phyloP scores from a whole-genome alignment of 257 asterid species.

The Solanum microdontum region DNA sequence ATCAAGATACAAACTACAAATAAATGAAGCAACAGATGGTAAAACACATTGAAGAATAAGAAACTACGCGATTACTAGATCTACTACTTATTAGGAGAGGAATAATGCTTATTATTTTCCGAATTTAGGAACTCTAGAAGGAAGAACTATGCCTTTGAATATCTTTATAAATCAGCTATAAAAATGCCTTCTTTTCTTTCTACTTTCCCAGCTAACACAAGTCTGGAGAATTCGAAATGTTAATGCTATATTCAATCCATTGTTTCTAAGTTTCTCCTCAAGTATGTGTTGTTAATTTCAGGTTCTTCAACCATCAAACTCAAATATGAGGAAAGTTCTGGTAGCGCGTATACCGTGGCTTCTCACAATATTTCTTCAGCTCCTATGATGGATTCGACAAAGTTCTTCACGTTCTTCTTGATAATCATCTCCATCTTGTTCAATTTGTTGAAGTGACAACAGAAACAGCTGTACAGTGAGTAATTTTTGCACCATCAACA shows the following conservation, averaged over 20 bases:
- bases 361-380: conserved; percentile 51
- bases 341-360: conserved; percentile 33
- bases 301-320: conserved; percentile 75
- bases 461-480: not conserved
- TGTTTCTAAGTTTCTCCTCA: not conserved
- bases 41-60: not conserved
- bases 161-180: not conserved
- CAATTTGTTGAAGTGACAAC: conserved; percentile 17
- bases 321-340: conserved; percentile 35
- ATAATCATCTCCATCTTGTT: conserved; percentile 16
- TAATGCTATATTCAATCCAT: not conserved
- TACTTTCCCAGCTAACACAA: not conserved
- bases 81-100: not conserved
- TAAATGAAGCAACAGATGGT: not conserved
- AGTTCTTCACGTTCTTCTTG: conserved; percentile 21
- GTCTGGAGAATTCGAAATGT: not conserved
- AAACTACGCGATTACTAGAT: not conserved
- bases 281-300: conserved; percentile 4
- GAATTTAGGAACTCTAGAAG: not conserved
- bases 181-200: not conserved
- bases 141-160: not conserved
- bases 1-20: not conserved
- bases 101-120: not conserved
- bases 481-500: not conserved
- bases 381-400: conserved; percentile 11